Evolutionary conservation across 1,139 yeast genomes (phyloP), one percentile per base, ranked within the genome.

Genomic region (Nadsonia commutata): DNA sequence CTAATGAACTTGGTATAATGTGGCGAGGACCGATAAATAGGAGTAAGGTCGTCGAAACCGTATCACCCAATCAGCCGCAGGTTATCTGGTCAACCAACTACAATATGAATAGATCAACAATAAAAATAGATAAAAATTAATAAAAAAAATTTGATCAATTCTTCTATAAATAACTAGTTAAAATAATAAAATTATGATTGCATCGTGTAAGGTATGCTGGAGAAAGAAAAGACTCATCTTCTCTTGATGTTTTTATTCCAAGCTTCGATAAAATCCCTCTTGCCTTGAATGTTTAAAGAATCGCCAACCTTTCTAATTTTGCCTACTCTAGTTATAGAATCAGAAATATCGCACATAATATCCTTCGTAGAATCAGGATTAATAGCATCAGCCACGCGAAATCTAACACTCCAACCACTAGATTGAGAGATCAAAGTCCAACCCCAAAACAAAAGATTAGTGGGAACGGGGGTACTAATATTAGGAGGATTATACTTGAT

Each of bases 301-400:
- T 51, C 55, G 2, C 68, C 68, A 2, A 65, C 51, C 33, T 51
- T 52, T 36, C 60, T 50, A 19, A 63, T 47, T 18, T 66, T 48
- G 17, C 67, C 67, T 3, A 56, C 53, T 9, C 54, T 49, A 40
- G 59, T 56, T 17, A 59, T 47, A 20, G 51, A 49, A 33, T 57
- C 56, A 3, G 54, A 46, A 31, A 54, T 46, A 23, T 50, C 54
- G 18, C 44, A 41, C 20, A 40, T 46, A 18, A 49, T 37, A 7
- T 44, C 40, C 27, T 42, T 47, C 8, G 51, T 46, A 33, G 46
- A 43, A 16, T 39, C 43, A 4, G 51, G 39, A 18, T 43, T 45
- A n/a, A 51, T 31, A 4, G 52, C 49, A 19, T 46, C 45, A 4
- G 54, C 56, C 19, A 57, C 43, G 18, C 58, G 50, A 27, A 59